Evolutionary conservation across 2,329 filamentous ascomycete genomes (phyloP), one percentile per base, ranked within the genome.

Genomic region (Penicillium sclerotigenum): DNA sequence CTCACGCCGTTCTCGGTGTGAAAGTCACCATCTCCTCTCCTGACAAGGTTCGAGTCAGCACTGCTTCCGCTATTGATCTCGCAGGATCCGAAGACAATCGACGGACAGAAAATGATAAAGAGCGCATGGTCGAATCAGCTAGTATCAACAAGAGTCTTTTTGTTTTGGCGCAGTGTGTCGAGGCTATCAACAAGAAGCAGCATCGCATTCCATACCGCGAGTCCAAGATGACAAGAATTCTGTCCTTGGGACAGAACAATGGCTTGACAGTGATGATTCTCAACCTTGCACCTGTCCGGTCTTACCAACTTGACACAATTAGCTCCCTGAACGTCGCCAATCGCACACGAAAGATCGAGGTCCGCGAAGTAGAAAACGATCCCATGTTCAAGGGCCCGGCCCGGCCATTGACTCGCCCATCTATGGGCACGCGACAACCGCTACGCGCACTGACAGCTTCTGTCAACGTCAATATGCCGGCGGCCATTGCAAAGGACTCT

Each of bases 141-240:
- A 93, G 90, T 68, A 97, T 97, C 79, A 97, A 97, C 81, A 97
- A 97, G 78, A 95, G 90, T 61, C 80, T 97, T 7, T 97, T 97
- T 68, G 92, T 97, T 18, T 78, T 97, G 47, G 93, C 91, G 41
- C 91, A 96, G 72, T 97, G 93, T 67, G 93, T 97, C 51, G 93
- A 97, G 71, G 93, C 93, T 54, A 97, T 97, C 70, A 89, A 88
- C 68, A 85, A 84, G 70, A 87, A 87, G 67, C 83, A 86, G 58
- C 73, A 75, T 65, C 85, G 93, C 33, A 93, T 97, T 67, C 93
- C 94, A 0, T 97, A 96, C 72, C 83, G 93, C 54, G 93, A 97
- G 71, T 94, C 89, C 52, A 97, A 97, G 79, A 97, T 97, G 93
- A 97, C 94, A 0, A 84, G 93, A 45, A 97, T 97, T 53, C 76